phyloP scores from a whole-genome alignment of 2,329 filamentous ascomycete species.

The Penicillium sclerotigenum region DNA sequence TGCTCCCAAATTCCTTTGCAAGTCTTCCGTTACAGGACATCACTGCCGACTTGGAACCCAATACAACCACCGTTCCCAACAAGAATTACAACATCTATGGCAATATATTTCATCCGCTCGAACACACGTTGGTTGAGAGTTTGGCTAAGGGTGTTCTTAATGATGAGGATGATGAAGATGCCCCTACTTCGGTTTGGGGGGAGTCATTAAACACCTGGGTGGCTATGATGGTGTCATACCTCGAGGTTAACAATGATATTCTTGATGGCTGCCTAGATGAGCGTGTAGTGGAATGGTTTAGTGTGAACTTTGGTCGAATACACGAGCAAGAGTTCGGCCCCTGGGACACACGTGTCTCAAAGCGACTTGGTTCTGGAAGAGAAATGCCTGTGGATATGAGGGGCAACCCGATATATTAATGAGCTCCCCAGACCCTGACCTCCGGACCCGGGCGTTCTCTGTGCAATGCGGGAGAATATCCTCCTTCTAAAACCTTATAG shows the following conservation, averaged over 20 bases:
- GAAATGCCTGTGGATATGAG: background rate
- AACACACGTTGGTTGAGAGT: background rate
- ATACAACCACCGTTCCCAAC: background rate
- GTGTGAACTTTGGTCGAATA: background rate
- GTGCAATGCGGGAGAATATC: no score
- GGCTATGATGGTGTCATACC: background rate
- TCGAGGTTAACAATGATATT: background rate
- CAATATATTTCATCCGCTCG: background rate
- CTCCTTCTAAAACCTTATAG: no score
- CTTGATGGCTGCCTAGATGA: background rate
- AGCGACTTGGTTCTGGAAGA: background rate
- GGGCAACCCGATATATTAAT: background rate
- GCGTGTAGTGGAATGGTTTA: background rate
- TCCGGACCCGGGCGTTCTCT: no score
- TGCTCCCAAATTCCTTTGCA: background rate
- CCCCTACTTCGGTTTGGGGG: background rate
- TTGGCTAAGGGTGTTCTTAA: rapidly evolving
- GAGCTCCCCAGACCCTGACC: no score
- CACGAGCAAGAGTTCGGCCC: background rate
- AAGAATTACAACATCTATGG: background rate
- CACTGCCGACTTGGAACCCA: background rate
- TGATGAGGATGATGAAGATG: background rate
- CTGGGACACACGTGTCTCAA: background rate
- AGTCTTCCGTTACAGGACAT: background rate
- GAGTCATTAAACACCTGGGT: background rate